phyloP scores from a whole-genome alignment of 1,284 basidiomycete genomes.

The Cutaneotrichosporon sp. region DNA sequence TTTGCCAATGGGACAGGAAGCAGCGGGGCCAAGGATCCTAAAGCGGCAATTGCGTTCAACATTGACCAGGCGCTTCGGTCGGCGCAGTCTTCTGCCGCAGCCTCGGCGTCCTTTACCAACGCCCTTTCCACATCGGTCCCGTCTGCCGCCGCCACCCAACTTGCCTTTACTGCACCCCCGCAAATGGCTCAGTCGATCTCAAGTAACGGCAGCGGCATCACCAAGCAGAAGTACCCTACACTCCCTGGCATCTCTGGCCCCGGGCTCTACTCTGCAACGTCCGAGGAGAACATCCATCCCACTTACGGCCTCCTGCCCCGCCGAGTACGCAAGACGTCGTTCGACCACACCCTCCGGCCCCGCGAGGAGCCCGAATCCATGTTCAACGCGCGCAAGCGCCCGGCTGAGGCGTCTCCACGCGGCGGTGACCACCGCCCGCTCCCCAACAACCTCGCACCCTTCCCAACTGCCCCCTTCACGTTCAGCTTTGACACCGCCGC shows the following conservation, averaged over 20 bases:
- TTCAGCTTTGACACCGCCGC: conserved; percentile 61
- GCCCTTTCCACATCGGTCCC: conserved; percentile 7
- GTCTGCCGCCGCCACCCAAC: not conserved
- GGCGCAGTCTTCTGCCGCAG: not conserved
- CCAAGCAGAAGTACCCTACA: conserved; percentile 19
- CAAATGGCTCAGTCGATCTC: conserved; percentile 5
- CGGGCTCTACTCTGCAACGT: conserved; percentile 40
- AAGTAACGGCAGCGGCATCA: conserved; percentile 10
- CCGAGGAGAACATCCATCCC: conserved; percentile 53
- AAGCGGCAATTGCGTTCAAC: conserved; percentile 10
- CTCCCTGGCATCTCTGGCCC: conserved; percentile 53
- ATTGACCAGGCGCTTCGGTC: conserved; percentile 5
- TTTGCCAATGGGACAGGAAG: conserved; percentile 13
- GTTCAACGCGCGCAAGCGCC: conserved; percentile 40
- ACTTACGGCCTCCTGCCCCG: conserved; percentile 65
- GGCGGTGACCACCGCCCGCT: conserved; percentile 36
- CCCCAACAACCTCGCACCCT: conserved; percentile 49
- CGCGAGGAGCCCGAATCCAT: conserved; percentile 24
- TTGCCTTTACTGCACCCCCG: not conserved
- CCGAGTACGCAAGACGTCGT: conserved; percentile 85
- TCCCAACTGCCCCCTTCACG: conserved; percentile 73
- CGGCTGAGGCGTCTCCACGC: conserved; percentile 47
- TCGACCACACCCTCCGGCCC: conserved; percentile 75
- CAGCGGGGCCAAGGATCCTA: conserved; percentile 9
- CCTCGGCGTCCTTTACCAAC: not conserved